Evolutionary conservation across 176 grass and related monocot species (phyloP).

Genomic region (Typha latifolia): DNA sequence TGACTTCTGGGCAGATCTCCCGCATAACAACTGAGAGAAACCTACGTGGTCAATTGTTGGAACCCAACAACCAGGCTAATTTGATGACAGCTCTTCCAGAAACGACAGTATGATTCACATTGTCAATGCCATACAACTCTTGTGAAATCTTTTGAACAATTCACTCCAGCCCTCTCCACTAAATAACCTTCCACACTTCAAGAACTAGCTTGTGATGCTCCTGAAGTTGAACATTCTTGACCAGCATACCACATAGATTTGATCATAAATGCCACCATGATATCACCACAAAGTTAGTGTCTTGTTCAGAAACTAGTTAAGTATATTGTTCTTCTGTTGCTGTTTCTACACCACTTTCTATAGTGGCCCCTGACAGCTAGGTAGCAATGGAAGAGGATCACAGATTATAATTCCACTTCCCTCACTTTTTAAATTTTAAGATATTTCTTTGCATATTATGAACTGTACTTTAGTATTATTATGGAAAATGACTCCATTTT

Average conservation of each 20-base stretch:
- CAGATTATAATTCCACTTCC: neutral
- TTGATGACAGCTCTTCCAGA: too few relatives aligned
- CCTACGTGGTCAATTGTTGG: too few relatives aligned
- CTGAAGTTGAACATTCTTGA: too few relatives aligned
- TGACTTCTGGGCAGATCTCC: too few relatives aligned
- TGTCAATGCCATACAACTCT: too few relatives aligned
- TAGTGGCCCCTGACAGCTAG: neutral
- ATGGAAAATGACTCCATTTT: neutral
- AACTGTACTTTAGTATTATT: neutral
- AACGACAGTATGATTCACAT: too few relatives aligned
- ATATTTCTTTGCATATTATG: neutral
- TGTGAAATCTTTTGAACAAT: too few relatives aligned
- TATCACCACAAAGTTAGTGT: conserved; percentile 4
- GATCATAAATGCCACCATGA: neutral
- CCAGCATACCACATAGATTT: neutral
- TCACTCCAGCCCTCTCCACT: too few relatives aligned
- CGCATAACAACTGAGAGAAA: too few relatives aligned
- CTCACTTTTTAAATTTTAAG: neutral
- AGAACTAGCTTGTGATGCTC: too few relatives aligned
- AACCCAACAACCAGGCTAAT: too few relatives aligned
- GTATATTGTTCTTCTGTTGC: neutral
- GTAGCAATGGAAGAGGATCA: neutral
- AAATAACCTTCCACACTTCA: too few relatives aligned
- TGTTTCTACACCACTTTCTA: neutral
- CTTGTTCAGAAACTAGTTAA: neutral